phyloP scores from a whole-genome alignment of 106 monocot genomes.

The Ottelia alismoides region DNA sequence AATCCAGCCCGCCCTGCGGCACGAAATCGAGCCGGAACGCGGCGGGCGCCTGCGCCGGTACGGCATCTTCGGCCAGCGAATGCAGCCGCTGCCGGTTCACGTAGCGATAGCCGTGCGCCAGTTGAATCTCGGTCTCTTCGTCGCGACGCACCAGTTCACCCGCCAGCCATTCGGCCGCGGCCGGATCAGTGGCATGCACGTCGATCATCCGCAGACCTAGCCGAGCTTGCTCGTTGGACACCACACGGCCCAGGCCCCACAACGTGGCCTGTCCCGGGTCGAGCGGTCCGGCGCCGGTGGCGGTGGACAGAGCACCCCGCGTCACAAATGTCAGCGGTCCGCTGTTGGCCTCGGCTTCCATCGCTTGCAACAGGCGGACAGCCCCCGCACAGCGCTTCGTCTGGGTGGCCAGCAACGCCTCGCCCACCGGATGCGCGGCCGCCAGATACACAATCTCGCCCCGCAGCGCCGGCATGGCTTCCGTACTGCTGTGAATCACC shows the following conservation, averaged over 20 bases:
- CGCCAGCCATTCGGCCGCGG: background rate
- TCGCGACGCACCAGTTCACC: background rate
- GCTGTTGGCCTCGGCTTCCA: too few species aligned
- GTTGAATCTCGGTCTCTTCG: background rate
- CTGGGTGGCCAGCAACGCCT: too few species aligned
- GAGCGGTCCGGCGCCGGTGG: background rate
- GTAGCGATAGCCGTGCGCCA: background rate
- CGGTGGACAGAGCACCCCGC: background rate
- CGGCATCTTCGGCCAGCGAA: background rate
- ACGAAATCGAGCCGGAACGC: background rate
- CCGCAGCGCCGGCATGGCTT: too few species aligned
- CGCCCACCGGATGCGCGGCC: too few species aligned
- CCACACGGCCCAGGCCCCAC: background rate
- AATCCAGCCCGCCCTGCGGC: background rate
- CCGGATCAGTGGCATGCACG: background rate
- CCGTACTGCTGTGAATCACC: too few species aligned
- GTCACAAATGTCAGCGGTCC: background rate
- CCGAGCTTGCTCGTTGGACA: background rate
- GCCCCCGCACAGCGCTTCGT: too few species aligned
- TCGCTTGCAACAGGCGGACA: too few species aligned
- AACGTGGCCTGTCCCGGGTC: background rate
- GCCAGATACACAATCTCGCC: too few species aligned
- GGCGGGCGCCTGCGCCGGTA: too few species aligned
- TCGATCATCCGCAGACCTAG: background rate
- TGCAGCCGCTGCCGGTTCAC: background rate